Evolutionary conservation across 108 stramenopile species (phyloP).

Genomic region (Nannochloropsis gaditana): DNA sequence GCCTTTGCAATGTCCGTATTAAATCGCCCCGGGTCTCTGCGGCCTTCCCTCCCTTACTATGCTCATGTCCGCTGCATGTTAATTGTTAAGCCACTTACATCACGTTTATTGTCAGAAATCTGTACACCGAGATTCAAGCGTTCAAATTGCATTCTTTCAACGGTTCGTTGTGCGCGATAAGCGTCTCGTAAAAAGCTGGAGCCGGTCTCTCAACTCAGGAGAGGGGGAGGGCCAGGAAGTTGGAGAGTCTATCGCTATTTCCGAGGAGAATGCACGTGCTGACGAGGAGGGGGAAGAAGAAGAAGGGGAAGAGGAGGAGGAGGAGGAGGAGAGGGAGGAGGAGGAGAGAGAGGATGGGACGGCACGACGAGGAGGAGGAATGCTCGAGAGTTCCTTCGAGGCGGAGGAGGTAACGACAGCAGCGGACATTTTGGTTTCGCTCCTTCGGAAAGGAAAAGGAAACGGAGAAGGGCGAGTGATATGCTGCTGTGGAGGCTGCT

Average conservation of each 20-base stretch:
- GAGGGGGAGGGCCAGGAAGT: neutral
- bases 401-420: neutral
- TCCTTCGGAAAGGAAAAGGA: neutral
- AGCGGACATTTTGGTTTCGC: neutral
- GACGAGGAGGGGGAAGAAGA: neutral
- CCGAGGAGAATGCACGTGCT: neutral
- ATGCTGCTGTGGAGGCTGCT: neutral
- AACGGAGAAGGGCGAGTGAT: neutral
- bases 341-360: neutral
- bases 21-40: too few species aligned
- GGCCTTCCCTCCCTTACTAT: too few species aligned
- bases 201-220: neutral
- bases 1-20: too few species aligned
- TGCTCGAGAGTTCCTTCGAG: neutral
- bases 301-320: constrained; percentile 6
- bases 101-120: too few species aligned
- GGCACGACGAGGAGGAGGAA: neutral
- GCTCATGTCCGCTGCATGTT: too few species aligned
- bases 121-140: neutral
- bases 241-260: neutral
- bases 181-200: neutral
- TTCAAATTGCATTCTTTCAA: neutral
- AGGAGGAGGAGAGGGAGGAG: neutral
- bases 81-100: too few species aligned
- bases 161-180: neutral